These are phyloP conservation scores for Triglochin maritima DNA, from an alignment of 106 monocot species.

Conservation along the genomic window DNA sequence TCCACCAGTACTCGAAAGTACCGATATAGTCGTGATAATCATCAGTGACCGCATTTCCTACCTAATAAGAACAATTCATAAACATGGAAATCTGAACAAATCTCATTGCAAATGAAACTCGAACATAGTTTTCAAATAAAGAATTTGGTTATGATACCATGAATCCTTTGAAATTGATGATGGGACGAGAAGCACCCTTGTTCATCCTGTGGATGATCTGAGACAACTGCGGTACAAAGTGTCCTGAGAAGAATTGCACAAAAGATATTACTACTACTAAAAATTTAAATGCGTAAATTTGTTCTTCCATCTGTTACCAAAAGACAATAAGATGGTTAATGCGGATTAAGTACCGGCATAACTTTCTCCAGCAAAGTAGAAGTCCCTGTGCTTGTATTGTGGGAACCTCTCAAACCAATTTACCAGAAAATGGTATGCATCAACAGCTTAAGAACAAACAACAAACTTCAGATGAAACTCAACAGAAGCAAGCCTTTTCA, in stretches of 20 bases:
- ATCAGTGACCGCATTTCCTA: slow-evolving; percentile 79
- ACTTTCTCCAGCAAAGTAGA: slow-evolving; percentile 85
- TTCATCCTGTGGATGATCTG: slow-evolving; percentile 59
- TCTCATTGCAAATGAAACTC: neutral
- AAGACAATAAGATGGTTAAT: neutral
- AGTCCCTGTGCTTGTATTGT: slow-evolving; percentile 71
- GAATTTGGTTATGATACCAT: slow-evolving; percentile 35
- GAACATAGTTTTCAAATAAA: neutral
- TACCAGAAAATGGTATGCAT: slow-evolving; percentile 63
- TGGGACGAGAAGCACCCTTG: slow-evolving; percentile 42
- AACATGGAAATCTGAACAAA: neutral
- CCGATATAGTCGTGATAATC: slow-evolving; percentile 76
- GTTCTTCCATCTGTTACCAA: neutral
- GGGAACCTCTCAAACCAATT: slow-evolving; percentile 78
- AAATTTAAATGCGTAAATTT: no score
- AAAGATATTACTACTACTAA: neutral
- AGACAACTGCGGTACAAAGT: slow-evolving; percentile 92
- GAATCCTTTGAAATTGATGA: slow-evolving; percentile 88
- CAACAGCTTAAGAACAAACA: slow-evolving; percentile 12
- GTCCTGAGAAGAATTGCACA: slow-evolving; percentile 33
- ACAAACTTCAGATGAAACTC: neutral
- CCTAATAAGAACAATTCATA: slow-evolving; percentile 27
- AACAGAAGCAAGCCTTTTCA: neutral
- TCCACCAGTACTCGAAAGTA: slow-evolving; percentile 93
- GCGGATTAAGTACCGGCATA: slow-evolving; percentile 45